These are phyloP conservation scores for Byssoonygena ceratinophila DNA, from an alignment of 2,329 filamentous ascomycete species.

Conservation along the genomic window DNA sequence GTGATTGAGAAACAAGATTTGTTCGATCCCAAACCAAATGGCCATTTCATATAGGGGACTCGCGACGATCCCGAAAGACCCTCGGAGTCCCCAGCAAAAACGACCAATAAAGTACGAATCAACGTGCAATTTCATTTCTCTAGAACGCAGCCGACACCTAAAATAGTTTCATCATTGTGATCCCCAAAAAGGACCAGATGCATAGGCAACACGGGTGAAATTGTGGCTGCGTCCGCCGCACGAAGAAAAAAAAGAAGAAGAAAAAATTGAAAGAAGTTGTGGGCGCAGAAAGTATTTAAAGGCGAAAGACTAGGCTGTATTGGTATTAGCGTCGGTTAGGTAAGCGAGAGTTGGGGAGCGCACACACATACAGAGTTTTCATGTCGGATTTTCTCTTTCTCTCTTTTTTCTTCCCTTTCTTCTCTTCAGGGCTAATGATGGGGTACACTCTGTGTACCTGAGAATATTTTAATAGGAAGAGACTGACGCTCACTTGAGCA, in stretches of 20 bases:
- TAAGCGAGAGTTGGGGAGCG: not conserved
- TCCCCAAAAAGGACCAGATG: constrained; percentile 37
- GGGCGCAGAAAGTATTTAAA: constrained; percentile 4
- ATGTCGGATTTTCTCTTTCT: not conserved
- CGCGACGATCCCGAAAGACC: constrained; percentile 15
- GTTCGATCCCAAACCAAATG: constrained; percentile 48
- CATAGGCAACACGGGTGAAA: constrained; percentile 72
- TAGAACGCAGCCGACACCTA: constrained; percentile 74
- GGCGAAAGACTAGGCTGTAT: not conserved
- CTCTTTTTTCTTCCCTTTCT: constrained; percentile 6
- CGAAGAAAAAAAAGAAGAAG: constrained; percentile 54
- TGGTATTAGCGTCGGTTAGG: not conserved
- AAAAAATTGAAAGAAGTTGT: constrained; percentile 16
- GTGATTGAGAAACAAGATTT: constrained; percentile 25
- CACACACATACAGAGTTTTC: not conserved
- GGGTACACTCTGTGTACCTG: constrained; percentile 13
- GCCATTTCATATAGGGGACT: constrained; percentile 30
- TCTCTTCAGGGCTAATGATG: constrained; percentile 15
- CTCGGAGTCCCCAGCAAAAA: constrained; percentile 22
- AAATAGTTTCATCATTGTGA: constrained; percentile 40
- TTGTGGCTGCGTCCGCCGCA: constrained; percentile 65
- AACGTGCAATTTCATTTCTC: constrained; percentile 65
- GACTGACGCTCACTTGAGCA: constrained; percentile 13
- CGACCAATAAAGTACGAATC: constrained; percentile 44
- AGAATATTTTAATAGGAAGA: constrained; percentile 16